Evolutionary conservation across 352 stramenopile species (phyloP), one percentile per base, ranked within the genome.

Genomic region (Phytophthora idaei): DNA sequence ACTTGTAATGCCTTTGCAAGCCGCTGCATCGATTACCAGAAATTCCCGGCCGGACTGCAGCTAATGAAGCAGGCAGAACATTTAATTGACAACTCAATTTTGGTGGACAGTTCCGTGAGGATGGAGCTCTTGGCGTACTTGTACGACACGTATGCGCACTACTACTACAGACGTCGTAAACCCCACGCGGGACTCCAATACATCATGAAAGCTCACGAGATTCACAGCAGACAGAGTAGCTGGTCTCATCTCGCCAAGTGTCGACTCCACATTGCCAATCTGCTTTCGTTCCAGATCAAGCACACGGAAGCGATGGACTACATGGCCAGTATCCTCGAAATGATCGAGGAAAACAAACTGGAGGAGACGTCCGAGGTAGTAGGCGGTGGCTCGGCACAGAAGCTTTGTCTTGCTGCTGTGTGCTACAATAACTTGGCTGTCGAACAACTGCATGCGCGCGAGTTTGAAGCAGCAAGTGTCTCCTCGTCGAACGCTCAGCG

Each of bases 361-460:
- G 89, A 97, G 44, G 80, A 90, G 17, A 41, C 47, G 5, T 60
- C 44, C 0, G 61, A 70, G 9, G 55, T 55, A 34, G 71, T 51
- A 56, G 71, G 73, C 31, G 68, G 75, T 17, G 85, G 80, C 7
- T 94, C 83, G 7, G 86, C 90, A 3, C 90, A 98, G 55, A 95
- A 97, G 63, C 80, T 98, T 12, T 97, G 93, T 54, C 64, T 98
- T 12, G 85, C 93, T 0, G 85, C 90, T 9, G 87, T 98, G 21
- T 91, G 80, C 65, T 98, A 98, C 73, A 96, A 98, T 70, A 98
- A 98, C 54, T 69, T 98, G 37, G 91, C 92, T 1, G 86, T 98
- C 14, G 90, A 97, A 70, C 90, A 98, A 61, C 76, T 98, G 1
- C 83, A 94, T 39, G 60, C 94, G 37, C 76, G 89, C n/a, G 79